Percentiles rank a stretch among this genome's conserved stretches.
phyloP scores from a whole-genome alignment of 345 rosid genomes.

The Acer negundo region DNA sequence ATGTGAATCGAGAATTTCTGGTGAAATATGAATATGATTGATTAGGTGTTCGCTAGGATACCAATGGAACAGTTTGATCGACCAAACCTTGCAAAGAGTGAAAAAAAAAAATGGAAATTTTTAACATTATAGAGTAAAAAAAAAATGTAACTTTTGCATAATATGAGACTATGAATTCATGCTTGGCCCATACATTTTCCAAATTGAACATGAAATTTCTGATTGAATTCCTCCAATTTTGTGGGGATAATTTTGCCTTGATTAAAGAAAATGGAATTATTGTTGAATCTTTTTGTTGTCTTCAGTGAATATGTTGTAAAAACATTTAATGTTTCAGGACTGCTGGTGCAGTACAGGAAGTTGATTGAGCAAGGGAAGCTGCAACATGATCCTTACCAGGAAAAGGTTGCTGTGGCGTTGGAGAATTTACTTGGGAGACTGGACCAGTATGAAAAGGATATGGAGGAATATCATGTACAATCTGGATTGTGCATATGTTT shows the following conservation, averaged over 20 bases:
- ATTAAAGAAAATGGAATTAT: background rate
- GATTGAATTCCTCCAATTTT: background rate
- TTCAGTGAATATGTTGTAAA: background rate
- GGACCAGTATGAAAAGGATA: slow-evolving; percentile 78
- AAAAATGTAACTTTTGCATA: background rate
- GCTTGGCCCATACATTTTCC: background rate
- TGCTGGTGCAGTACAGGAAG: slow-evolving; percentile 51
- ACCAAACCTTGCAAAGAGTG: background rate
- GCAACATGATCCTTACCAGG: slow-evolving; percentile 77
- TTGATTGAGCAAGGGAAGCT: slow-evolving; percentile 75
- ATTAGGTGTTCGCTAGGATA: slow-evolving; percentile 2
- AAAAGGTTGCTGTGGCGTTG: slow-evolving; percentile 64
- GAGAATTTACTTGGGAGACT: slow-evolving; percentile 69
- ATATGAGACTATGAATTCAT: background rate
- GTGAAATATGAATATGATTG: background rate
- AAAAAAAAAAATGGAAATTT: background rate
- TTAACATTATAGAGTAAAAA: background rate
- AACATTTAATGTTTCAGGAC: slow-evolving; percentile 38
- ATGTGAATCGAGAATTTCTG: background rate
- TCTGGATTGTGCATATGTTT: background rate
- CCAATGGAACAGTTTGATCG: slow-evolving; percentile 4
- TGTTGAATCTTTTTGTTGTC: background rate
- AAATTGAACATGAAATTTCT: background rate
- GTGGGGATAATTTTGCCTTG: background rate
- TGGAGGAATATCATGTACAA: slow-evolving; percentile 81